phyloP scores from a whole-genome alignment of 2,329 filamentous ascomycete genomes.

The Drechslerella coelobrocha region DNA sequence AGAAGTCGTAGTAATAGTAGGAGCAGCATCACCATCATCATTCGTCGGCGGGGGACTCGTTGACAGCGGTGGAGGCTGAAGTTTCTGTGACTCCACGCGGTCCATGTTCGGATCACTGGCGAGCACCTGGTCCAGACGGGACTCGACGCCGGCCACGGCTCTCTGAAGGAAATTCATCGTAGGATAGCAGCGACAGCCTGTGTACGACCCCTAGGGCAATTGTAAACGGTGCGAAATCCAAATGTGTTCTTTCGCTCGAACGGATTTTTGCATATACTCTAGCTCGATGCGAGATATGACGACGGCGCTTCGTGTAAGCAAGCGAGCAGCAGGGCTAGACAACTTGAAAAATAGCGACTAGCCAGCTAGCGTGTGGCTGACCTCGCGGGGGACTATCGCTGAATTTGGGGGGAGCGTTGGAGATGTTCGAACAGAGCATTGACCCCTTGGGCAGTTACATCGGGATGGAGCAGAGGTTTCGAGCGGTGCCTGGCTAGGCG shows the following conservation, averaged over 20 bases:
- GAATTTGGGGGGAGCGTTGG: neutral
- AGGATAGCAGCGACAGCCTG: neutral
- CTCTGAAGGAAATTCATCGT: constrained; percentile 73
- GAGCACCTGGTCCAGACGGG: constrained; percentile 87
- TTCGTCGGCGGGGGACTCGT: constrained; percentile 31
- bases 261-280: neutral
- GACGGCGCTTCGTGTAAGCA: neutral
- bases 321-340: neutral
- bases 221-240: neutral
- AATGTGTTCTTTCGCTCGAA: neutral
- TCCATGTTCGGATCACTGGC: constrained; percentile 69
- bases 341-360: too few species aligned
- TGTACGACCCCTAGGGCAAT: neutral
- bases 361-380: neutral
- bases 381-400: neutral
- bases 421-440: neutral
- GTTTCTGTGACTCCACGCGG: constrained; percentile 56
- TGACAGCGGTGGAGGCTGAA: constrained; percentile 57
- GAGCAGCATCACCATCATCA: neutral
- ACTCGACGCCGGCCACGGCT: constrained; percentile 92
- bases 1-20: constrained; percentile 6
- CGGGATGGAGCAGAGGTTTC: neutral
- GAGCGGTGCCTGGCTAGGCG: neutral
- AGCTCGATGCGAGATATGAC: neutral
- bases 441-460: constrained; percentile 1